Conservation (phyloP, 129 eudicot genomes). For the Logfia minima region DNA sequence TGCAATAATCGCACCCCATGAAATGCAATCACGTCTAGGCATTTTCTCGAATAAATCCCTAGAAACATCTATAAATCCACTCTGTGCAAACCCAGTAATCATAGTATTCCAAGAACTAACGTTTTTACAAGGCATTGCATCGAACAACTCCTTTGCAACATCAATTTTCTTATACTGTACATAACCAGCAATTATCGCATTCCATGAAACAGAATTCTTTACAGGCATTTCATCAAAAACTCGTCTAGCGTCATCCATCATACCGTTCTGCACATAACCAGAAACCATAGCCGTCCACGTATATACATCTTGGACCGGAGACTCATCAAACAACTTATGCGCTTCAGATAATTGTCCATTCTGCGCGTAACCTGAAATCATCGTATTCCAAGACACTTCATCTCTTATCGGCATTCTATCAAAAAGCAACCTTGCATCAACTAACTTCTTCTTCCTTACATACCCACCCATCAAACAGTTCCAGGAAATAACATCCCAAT, state of each 20-base stretch:
- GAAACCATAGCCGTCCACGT: slow-evolving; percentile 57
- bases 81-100: slow-evolving; percentile 15
- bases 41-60: slow-evolving; percentile 49
- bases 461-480: slow-evolving; percentile 59
- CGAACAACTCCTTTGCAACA: slow-evolving; percentile 43
- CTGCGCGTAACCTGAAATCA: slow-evolving; percentile 16
- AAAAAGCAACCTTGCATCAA: slow-evolving; percentile 47
- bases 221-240: slow-evolving; percentile 1
- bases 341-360: slow-evolving; percentile 56
- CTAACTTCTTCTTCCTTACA: slow-evolving; percentile 50
- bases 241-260: slow-evolving; percentile 41
- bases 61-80: slow-evolving; percentile 47
- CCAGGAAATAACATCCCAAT: slow-evolving; percentile 53
- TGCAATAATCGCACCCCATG: slow-evolving; percentile 76
- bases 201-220: slow-evolving; percentile 8
- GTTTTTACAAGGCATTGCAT: slow-evolving; percentile 12
- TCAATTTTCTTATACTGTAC: background rate
- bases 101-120: slow-evolving; percentile 20
- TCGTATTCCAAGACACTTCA: slow-evolving; percentile 21
- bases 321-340: slow-evolving; percentile 49
- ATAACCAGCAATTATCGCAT: slow-evolving; percentile 17
- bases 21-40: slow-evolving; percentile 66
- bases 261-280: slow-evolving; percentile 49
- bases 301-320: slow-evolving; percentile 46
- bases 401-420: slow-evolving; percentile 46